Conservation (phyloP, 192 early-diverging fungal genomes). For the Chytriomyces confervae region DNA sequence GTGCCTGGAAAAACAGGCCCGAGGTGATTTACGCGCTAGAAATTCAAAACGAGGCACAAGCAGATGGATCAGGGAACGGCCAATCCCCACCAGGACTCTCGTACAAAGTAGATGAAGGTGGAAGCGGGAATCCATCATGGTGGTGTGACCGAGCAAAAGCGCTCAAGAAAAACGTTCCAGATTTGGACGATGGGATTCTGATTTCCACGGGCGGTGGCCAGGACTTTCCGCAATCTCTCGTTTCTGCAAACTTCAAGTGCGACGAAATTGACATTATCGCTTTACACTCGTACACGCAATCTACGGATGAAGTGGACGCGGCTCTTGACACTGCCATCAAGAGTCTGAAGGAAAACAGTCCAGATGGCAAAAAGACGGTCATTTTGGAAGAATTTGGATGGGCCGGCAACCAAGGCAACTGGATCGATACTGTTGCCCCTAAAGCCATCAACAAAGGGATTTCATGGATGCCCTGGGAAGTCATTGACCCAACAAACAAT, state of each 20-base stretch:
- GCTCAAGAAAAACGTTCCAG: background rate
- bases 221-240: constrained; percentile 16
- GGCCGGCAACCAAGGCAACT: background rate
- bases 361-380: background rate
- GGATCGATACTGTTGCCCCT: background rate
- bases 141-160: constrained; percentile 31
- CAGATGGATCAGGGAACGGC: background rate
- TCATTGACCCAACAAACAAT: background rate
- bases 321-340: background rate
- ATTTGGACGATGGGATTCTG: background rate
- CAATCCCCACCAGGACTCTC: background rate
- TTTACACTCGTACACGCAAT: constrained; percentile 28
- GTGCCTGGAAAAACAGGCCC: constrained; percentile 32
- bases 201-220: constrained; percentile 34
- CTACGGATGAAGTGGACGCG: background rate
- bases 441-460: background rate
- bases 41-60: constrained; percentile 40
- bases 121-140: constrained; percentile 30
- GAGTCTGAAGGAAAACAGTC: background rate
- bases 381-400: background rate
- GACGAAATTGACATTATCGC: constrained; percentile 28
- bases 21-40: constrained; percentile 34
- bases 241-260: constrained; percentile 28
- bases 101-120: background rate
- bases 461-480: background rate